Percentiles rank a stretch among this genome's conserved stretches.
phyloP scores from a whole-genome alignment of 345 rosid species.

The Theobroma cacao region DNA sequence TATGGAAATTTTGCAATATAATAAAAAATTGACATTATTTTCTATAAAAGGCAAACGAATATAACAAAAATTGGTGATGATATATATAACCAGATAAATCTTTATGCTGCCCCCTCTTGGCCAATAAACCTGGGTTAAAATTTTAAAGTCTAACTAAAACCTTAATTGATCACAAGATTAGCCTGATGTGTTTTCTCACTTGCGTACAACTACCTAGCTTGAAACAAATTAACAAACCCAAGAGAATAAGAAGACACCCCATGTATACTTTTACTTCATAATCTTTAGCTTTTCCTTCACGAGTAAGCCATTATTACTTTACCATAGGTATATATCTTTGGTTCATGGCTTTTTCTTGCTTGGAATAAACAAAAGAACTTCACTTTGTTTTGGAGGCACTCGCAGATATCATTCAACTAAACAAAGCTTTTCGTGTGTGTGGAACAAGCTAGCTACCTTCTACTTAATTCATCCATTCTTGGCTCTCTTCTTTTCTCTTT shows the following conservation, averaged over 20 bases:
- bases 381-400: background rate
- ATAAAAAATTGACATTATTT: background rate
- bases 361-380: constrained; percentile 11
- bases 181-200: background rate
- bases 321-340: background rate
- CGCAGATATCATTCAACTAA: background rate
- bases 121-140: background rate
- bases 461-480: background rate
- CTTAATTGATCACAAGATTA: background rate
- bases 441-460: background rate
- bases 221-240: background rate
- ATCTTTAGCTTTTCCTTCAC: constrained; percentile 1
- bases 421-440: background rate
- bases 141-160: background rate
- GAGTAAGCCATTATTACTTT: background rate
- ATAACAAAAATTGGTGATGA: background rate
- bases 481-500: background rate
- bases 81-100: no score
- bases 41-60: background rate
- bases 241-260: constrained; percentile 3
- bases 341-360: background rate
- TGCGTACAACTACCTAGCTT: background rate
- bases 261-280: background rate
- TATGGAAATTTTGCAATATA: background rate
- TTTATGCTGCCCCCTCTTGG: background rate